Percentiles rank a stretch among this genome's conserved stretches.
Evolutionary conservation across 2,329 filamentous ascomycete species (phyloP).

Genomic region (Hypoxylon sp.): DNA sequence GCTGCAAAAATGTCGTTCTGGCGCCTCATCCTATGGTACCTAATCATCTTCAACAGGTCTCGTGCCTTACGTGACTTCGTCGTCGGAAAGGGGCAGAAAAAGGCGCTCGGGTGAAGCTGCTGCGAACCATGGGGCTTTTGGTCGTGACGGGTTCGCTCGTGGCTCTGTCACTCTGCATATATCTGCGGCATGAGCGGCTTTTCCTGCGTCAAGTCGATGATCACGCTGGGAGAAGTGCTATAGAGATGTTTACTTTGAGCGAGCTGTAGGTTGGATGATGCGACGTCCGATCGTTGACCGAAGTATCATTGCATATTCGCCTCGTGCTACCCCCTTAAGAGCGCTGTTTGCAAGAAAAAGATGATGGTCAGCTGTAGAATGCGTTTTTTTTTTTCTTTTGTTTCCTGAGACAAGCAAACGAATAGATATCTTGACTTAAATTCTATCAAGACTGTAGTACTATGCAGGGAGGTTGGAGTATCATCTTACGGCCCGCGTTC

Average conservation of each 20-base stretch:
- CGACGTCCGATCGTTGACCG: neutral
- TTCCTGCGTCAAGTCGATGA: neutral
- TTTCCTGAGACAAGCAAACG: neutral
- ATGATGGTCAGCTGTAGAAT: no score
- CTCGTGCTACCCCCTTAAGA: neutral
- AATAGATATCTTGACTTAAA: no score
- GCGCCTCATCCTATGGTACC: conserved; percentile 11
- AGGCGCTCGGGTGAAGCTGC: neutral
- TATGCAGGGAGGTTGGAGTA: neutral
- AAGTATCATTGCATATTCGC: neutral
- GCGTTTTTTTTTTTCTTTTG: neutral
- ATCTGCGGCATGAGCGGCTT: neutral
- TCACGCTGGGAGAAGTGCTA: neutral
- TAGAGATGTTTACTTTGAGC: neutral
- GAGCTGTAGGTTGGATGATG: neutral
- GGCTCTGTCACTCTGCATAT: no score
- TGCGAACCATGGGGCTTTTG: neutral
- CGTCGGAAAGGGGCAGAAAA: neutral
- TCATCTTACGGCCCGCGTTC: neutral
- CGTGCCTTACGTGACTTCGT: conserved; percentile 4
- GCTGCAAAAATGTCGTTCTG: conserved; percentile 1
- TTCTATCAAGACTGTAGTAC: no score
- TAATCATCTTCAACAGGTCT: conserved; percentile 12
- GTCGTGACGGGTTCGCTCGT: neutral
- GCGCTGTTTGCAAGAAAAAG: neutral